These are phyloP conservation scores for Prunus mongolica DNA, from an alignment of 306 rosid species.

Conservation along the genomic window DNA sequence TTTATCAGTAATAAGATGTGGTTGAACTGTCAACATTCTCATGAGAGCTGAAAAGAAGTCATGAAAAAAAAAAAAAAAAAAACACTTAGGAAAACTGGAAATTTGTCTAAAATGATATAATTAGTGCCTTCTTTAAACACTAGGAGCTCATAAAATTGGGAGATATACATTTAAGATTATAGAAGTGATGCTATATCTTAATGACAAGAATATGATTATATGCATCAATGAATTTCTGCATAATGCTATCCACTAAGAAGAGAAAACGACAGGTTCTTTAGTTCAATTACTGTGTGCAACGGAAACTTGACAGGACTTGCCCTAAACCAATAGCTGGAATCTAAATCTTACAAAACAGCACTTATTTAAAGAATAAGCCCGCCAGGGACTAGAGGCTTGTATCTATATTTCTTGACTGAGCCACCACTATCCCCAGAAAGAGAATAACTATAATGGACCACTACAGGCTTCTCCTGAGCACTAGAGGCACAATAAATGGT, in stretches of 20 bases:
- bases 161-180: background rate
- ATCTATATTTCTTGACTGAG: slow-evolving; percentile 9
- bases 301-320: background rate
- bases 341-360: slow-evolving; percentile 12
- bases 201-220: background rate
- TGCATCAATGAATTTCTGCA: background rate
- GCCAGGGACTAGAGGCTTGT: background rate
- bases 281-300: background rate
- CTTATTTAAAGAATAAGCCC: background rate
- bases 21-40: slow-evolving; percentile 81
- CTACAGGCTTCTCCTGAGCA: slow-evolving; percentile 3
- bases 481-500: slow-evolving; percentile 7
- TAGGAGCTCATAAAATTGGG: no score
- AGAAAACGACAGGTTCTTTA: background rate
- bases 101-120: no score
- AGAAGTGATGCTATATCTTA: background rate
- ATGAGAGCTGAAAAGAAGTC: slow-evolving; percentile 60
- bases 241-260: background rate
- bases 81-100: slow-evolving; percentile 13
- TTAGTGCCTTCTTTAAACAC: no score
- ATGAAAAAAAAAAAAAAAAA: slow-evolving; percentile 7
- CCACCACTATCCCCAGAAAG: background rate
- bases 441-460: background rate
- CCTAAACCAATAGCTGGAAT: background rate
- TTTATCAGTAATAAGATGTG: slow-evolving; percentile 63